Conservation (phyloP, 2,329 filamentous ascomycete species). For the Aureobasidium pullulans region DNA sequence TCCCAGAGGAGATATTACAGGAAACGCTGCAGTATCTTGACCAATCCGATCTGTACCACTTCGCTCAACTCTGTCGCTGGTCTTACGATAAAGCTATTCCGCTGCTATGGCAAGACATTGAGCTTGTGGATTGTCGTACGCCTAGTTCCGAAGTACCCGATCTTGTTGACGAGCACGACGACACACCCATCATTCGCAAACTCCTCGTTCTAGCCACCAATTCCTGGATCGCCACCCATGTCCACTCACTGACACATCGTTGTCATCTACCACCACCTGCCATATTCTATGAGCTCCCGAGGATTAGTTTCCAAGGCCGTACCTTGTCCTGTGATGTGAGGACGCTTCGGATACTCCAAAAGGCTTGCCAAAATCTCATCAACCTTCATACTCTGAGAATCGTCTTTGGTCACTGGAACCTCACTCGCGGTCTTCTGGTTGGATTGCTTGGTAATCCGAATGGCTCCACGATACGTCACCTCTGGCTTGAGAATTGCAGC, state of each 20-base stretch:
- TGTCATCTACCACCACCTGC: conserved; percentile 40
- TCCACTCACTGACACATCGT: conserved; percentile 37
- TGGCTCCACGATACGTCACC: conserved; percentile 28
- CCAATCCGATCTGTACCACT: conserved; percentile 23
- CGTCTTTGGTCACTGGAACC: conserved; percentile 36
- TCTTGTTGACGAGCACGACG: conserved; percentile 30
- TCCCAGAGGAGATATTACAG: conserved; percentile 37
- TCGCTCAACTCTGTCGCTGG: conserved; percentile 30
- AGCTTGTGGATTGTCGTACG: conserved; percentile 33
- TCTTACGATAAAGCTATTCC: conserved; percentile 31
- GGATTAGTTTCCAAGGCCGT: conserved; percentile 31
- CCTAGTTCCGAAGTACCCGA: conserved; percentile 17
- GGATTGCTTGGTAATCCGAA: conserved; percentile 31
- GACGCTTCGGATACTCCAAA: conserved; percentile 31
- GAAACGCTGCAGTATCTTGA: conserved; percentile 31
- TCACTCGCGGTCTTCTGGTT: conserved; percentile 33
- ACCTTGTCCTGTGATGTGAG: conserved; percentile 34
- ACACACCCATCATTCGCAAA: conserved; percentile 37
- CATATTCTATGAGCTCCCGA: conserved; percentile 37
- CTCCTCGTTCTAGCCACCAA: conserved; percentile 36
- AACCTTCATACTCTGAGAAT: conserved; percentile 39
- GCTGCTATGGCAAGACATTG: conserved; percentile 34
- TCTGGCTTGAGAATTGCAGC: conserved; percentile 41
- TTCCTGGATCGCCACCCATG: conserved; percentile 34
- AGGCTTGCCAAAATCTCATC: conserved; percentile 33